A percentile compares a stretch with the other conserved stretches of the same genome.
Evolutionary conservation across 106 monocot species (phyloP).

Genomic region (Dioscorea dumetorum): DNA sequence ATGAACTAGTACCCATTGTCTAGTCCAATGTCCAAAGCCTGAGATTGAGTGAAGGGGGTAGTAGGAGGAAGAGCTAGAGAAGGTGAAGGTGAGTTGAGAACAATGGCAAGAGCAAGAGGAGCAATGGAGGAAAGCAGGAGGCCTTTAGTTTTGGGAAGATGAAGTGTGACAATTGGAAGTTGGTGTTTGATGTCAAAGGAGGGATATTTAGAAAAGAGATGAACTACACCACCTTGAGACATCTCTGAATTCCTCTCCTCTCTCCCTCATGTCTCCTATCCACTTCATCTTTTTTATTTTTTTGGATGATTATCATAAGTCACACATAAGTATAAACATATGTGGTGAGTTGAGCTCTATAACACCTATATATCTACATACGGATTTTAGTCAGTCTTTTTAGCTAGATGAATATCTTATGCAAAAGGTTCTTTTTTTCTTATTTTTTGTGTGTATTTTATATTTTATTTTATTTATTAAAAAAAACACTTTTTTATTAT

Average conservation of each 20-base stretch:
- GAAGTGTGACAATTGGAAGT: conserved; percentile 13
- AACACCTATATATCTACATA: no score
- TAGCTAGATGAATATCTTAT: no score
- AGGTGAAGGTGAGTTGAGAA: conserved; percentile 41
- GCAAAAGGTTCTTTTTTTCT: no score
- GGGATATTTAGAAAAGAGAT: conserved; percentile 2
- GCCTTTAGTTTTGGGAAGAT: conserved; percentile 1
- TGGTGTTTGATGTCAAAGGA: conserved; percentile 7
- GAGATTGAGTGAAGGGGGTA: conserved; percentile 74
- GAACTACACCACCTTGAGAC: neutral
- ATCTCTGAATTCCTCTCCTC: neutral
- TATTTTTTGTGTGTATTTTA: no score
- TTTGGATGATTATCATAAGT: no score
- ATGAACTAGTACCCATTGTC: conserved; percentile 51
- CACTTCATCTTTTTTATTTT: no score
- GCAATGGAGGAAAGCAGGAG: conserved; percentile 41
- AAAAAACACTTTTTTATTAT: no score
- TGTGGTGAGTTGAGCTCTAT: no score
- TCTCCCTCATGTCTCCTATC: no score
- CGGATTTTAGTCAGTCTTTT: no score
- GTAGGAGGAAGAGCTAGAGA: conserved; percentile 34
- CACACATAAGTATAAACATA: no score
- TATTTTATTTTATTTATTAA: no score
- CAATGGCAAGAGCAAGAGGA: conserved; percentile 44
- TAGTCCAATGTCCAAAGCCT: conserved; percentile 47